Evolutionary conservation across 345 rosid genomes (phyloP).

Genomic region (Salix koriyanagi): DNA sequence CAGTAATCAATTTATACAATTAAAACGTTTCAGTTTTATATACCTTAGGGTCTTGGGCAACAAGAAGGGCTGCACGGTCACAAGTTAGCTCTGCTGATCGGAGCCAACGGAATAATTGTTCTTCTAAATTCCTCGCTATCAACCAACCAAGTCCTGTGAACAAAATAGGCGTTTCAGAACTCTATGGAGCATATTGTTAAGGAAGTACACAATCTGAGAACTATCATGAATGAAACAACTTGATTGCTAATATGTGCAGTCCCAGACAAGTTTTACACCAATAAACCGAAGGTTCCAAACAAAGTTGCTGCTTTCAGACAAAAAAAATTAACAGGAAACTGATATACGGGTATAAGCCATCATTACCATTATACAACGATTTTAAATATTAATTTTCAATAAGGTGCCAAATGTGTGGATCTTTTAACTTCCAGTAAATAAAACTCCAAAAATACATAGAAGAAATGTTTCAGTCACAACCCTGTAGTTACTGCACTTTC

Average conservation of each 20-base stretch:
- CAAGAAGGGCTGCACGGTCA: slow-evolving; percentile 98
- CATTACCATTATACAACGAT: neutral
- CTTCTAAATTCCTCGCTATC: slow-evolving; percentile 82
- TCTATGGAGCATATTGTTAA: neutral
- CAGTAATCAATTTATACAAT: neutral
- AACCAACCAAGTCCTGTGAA: slow-evolving; percentile 72
- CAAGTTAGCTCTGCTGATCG: slow-evolving; percentile 95
- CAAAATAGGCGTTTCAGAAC: slow-evolving; percentile 5
- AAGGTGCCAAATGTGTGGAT: neutral
- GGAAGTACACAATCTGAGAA: neutral
- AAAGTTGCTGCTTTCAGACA: neutral
- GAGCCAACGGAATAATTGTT: slow-evolving; percentile 84
- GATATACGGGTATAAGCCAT: neutral
- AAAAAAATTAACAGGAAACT: neutral
- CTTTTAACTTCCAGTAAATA: neutral
- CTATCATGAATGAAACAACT: neutral
- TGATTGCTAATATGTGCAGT: neutral
- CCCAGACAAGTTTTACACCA: neutral
- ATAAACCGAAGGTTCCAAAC: neutral
- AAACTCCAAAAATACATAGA: neutral
- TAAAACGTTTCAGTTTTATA: neutral
- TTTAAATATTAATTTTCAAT: neutral
- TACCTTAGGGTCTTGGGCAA: slow-evolving; percentile 93
- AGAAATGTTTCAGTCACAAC: neutral
- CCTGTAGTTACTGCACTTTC: neutral